These are phyloP conservation scores for Aspergillus indologenus DNA, from an alignment of 495 filamentous ascomycete genomes.

Conservation along the genomic window DNA sequence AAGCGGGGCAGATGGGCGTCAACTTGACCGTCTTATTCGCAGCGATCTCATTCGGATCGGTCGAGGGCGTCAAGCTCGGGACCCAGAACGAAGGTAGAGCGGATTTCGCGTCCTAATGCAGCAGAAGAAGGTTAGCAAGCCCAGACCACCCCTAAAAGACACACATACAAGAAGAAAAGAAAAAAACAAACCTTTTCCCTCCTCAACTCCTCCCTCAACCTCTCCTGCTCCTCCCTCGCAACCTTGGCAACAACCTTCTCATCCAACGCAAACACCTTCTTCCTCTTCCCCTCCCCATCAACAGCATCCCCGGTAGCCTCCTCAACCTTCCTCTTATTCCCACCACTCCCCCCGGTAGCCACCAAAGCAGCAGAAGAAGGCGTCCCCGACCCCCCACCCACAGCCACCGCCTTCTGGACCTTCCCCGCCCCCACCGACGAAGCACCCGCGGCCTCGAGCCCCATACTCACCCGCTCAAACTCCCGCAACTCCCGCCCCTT, in stretches of 20 bases:
- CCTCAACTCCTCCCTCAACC: slow-evolving; percentile 64
- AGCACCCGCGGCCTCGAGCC: too few relatives aligned
- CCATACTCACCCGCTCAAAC: slow-evolving; percentile 45
- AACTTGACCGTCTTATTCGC: slow-evolving; percentile 62
- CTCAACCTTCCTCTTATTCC: slow-evolving; percentile 31
- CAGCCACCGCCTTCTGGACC: too few relatives aligned
- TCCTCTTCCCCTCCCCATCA: slow-evolving; percentile 49
- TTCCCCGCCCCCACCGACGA: too few relatives aligned
- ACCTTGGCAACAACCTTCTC: slow-evolving; percentile 74
- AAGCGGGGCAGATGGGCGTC: slow-evolving; percentile 77
- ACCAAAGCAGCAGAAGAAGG: slow-evolving; percentile 7
- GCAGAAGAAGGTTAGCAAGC: slow-evolving; percentile 11
- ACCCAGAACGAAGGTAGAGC: slow-evolving; percentile 94
- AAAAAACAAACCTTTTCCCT: slow-evolving; percentile 63
- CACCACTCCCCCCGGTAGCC: slow-evolving; percentile 11
- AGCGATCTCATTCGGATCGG: slow-evolving; percentile 46
- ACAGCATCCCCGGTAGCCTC: slow-evolving; percentile 56
- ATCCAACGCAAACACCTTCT: slow-evolving; percentile 69
- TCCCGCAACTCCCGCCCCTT: slow-evolving; percentile 32
- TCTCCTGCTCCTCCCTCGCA: slow-evolving; percentile 64
- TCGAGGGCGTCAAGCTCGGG: slow-evolving; percentile 73
- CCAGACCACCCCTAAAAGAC: neutral
- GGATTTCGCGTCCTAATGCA: slow-evolving; percentile 51
- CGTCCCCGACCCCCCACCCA: too few relatives aligned
- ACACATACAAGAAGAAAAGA: neutral